Evolutionary conservation across 306 rosid genomes (phyloP).

Genomic region (Crotalaria pallida): DNA sequence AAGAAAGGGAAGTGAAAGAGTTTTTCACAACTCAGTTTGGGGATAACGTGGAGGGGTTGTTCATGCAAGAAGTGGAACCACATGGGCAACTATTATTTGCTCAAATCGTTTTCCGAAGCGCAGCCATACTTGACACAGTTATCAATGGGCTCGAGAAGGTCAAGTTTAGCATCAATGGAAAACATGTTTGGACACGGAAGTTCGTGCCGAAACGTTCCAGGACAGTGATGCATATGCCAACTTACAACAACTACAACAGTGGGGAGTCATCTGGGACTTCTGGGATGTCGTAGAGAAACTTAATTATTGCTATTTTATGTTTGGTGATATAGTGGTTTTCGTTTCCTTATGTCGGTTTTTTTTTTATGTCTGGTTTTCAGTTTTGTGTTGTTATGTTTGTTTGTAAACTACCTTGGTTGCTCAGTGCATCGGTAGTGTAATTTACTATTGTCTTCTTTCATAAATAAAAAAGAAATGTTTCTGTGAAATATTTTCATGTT

Average conservation of each 20-base stretch:
- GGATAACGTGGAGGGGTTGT: slow-evolving; percentile 51
- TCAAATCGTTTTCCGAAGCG: slow-evolving; percentile 3
- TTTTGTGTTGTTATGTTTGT: neutral
- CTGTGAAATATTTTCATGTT: neutral
- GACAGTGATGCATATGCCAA: no score
- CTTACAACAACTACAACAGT: no score
- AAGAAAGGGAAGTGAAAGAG: slow-evolving; percentile 55
- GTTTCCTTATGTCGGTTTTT: no score
- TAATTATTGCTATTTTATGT: neutral
- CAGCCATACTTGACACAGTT: no score
- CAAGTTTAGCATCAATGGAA: no score
- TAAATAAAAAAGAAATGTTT: neutral
- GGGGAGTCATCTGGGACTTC: no score
- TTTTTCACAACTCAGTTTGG: slow-evolving; percentile 38
- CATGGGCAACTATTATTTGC: slow-evolving; percentile 58
- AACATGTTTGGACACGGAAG: no score
- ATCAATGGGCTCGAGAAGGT: no score
- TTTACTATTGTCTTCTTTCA: neutral
- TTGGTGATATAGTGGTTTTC: neutral
- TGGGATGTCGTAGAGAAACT: no score
- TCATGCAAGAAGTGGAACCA: slow-evolving; percentile 48
- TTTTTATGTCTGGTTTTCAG: neutral
- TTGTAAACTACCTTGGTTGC: neutral
- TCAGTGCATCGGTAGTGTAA: no score
- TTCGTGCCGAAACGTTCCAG: no score